Conservation (phyloP, 2,329 filamentous ascomycete species). For the Chaetomiaceae sp. region DNA sequence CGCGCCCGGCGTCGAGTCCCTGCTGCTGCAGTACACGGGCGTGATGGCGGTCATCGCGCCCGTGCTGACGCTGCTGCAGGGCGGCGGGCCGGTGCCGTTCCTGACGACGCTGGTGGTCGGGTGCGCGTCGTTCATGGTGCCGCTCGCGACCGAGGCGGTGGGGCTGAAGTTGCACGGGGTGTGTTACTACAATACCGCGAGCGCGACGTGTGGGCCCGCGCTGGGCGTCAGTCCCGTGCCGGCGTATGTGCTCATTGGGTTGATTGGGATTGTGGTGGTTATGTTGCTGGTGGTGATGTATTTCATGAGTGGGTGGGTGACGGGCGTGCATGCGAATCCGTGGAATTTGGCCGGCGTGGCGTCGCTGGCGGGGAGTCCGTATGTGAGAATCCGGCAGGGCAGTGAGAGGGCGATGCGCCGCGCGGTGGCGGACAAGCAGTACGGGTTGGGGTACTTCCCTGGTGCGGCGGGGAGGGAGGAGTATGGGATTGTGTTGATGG, state of each 20-base stretch:
- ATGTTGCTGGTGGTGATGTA: slow-evolving; percentile 27
- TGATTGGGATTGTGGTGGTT: slow-evolving; percentile 29
- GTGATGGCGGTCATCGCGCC: slow-evolving; percentile 32
- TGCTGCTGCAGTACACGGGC: slow-evolving; percentile 38
- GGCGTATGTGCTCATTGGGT: slow-evolving; percentile 28
- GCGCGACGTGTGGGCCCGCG: slow-evolving; percentile 29
- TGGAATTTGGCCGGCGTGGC: slow-evolving; percentile 37
- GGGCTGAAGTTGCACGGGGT: slow-evolving; percentile 33
- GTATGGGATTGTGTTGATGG: slow-evolving; percentile 28
- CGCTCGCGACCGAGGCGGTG: slow-evolving; percentile 37
- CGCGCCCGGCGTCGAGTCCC: slow-evolving; percentile 34
- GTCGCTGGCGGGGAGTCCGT: slow-evolving; percentile 28
- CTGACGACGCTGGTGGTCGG: slow-evolving; percentile 33
- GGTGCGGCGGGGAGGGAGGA: slow-evolving; percentile 21
- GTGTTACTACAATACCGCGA: slow-evolving; percentile 27
- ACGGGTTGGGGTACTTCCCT: slow-evolving; percentile 27
- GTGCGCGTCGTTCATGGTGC: slow-evolving; percentile 32
- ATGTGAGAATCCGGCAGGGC: slow-evolving; percentile 24
- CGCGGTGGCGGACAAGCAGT: slow-evolving; percentile 24
- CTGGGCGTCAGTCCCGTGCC: slow-evolving; percentile 31
- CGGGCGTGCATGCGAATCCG: slow-evolving; percentile 35
- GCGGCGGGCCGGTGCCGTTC: slow-evolving; percentile 32
- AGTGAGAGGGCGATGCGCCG: slow-evolving; percentile 20
- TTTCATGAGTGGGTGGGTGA: slow-evolving; percentile 31
- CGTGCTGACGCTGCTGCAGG: slow-evolving; percentile 28